phyloP scores from a whole-genome alignment of 768 basidiomycete species.

The Flagelloscypha sp. region DNA sequence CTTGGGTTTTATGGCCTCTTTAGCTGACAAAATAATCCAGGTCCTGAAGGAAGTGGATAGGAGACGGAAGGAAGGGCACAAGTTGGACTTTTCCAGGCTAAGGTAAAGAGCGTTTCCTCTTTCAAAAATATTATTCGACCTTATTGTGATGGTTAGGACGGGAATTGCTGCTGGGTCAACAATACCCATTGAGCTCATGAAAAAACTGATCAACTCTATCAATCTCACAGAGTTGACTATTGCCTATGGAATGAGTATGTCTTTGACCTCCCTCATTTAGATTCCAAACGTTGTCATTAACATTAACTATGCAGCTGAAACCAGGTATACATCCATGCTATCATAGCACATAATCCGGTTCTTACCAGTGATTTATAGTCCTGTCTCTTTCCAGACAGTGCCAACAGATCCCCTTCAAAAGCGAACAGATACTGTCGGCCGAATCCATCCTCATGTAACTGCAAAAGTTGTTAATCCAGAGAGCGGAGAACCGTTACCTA shows the following conservation, averaged over 20 bases:
- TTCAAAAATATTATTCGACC: background rate
- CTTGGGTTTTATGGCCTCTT: background rate
- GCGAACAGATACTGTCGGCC: constrained; percentile 78
- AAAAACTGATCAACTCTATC: constrained; percentile 53
- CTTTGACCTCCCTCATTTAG: background rate
- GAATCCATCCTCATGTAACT: constrained; percentile 65
- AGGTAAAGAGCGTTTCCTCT: constrained; percentile 48
- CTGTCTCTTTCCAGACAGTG: constrained; percentile 77
- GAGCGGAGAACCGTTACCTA: constrained; percentile 59
- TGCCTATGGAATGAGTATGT: constrained; percentile 84
- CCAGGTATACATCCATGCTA: constrained; percentile 41
- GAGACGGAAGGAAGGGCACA: constrained; percentile 36
- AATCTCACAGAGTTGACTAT: constrained; percentile 66
- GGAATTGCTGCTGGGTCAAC: constrained; percentile 79
- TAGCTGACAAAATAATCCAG: no score
- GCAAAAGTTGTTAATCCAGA: constrained; percentile 59
- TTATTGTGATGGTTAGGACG: constrained; percentile 51
- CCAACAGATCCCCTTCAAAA: constrained; percentile 60
- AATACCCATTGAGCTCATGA: constrained; percentile 76
- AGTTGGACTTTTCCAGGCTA: constrained; percentile 40
- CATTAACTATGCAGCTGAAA: constrained; percentile 53
- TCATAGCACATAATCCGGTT: no score
- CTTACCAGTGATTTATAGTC: no score
- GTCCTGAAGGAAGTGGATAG: constrained; percentile 60
- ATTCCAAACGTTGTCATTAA: background rate